phyloP scores from a whole-genome alignment of 73 alveolate genomes.

The Paramecium biaurelia region DNA sequence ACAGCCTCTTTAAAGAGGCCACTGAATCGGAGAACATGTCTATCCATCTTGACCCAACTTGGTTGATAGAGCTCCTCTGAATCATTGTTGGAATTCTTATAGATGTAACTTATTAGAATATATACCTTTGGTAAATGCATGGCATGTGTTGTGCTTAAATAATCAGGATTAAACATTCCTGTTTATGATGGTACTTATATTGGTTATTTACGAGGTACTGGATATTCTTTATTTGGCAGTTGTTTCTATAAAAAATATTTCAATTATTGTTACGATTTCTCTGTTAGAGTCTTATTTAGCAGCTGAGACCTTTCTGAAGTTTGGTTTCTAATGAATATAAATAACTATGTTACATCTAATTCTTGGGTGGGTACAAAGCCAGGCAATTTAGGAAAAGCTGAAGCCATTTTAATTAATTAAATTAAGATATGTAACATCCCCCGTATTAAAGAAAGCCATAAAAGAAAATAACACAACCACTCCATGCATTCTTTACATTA shows the following conservation, averaged over 20 bases:
- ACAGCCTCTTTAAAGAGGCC: slow-evolving; percentile 94
- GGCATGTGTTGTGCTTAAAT: slow-evolving; percentile 69
- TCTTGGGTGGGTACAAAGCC: slow-evolving; percentile 85
- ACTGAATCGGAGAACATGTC: slow-evolving; percentile 86
- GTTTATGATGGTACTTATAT: slow-evolving; percentile 61
- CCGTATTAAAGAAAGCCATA: background rate
- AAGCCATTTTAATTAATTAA: slow-evolving; percentile 56
- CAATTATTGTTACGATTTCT: slow-evolving; percentile 57
- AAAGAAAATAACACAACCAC: slow-evolving; percentile 27
- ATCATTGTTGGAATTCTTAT: slow-evolving; percentile 64
- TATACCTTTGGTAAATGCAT: slow-evolving; percentile 60
- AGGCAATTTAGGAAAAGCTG: slow-evolving; percentile 85
- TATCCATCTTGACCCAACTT: slow-evolving; percentile 89
- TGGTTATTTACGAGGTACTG: slow-evolving; percentile 67
- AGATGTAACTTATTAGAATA: background rate
- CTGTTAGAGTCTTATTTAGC: slow-evolving; percentile 70
- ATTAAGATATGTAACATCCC: slow-evolving; percentile 16
- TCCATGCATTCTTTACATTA: slow-evolving; percentile 11
- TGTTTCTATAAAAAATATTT: slow-evolving; percentile 50
- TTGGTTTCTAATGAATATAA: slow-evolving; percentile 64
- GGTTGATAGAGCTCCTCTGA: slow-evolving; percentile 89
- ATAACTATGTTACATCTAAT: slow-evolving; percentile 61
- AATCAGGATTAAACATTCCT: slow-evolving; percentile 71
- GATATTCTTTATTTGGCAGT: slow-evolving; percentile 58
- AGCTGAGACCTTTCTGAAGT: slow-evolving; percentile 65